These are phyloP conservation scores for Endocarpon pusillum DNA, from an alignment of 495 filamentous ascomycete species.

Conservation along the genomic window DNA sequence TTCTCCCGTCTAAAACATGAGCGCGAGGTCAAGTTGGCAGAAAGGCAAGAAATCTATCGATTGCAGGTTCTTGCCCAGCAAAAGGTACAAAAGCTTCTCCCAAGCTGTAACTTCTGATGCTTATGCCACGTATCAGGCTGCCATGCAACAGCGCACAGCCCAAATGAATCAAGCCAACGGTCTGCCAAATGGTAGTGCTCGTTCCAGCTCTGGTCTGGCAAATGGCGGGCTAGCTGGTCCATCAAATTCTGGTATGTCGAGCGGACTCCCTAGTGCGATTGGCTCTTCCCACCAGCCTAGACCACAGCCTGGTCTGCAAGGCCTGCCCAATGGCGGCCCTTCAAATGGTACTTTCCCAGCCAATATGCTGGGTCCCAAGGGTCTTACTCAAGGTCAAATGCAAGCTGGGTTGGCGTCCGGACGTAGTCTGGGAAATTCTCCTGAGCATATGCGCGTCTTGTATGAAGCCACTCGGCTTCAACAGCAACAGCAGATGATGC, in stretches of 20 bases:
- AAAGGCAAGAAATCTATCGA: conserved; percentile 52
- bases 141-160: conserved; percentile 8
- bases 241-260: conserved; percentile 17
- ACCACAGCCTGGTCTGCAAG: too few species aligned
- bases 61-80: conserved; percentile 43
- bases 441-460: conserved; percentile 33
- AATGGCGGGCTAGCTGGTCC: conserved; percentile 22
- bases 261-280: conserved; percentile 21
- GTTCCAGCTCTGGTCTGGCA: conserved; percentile 28
- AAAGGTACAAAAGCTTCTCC: too few species aligned
- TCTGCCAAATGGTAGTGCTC: conserved; percentile 17
- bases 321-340: conserved; percentile 19
- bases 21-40: conserved; percentile 57
- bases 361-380: conserved; percentile 42
- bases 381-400: conserved; percentile 57
- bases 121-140: conserved; percentile 3
- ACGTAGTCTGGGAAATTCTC: conserved; percentile 35
- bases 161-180: conserved; percentile 1
- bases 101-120: too few species aligned
- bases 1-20: conserved; percentile 81
- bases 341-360: conserved; percentile 33
- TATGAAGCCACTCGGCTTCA: conserved; percentile 47
- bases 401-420: conserved; percentile 41
- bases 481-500: conserved; percentile 46
- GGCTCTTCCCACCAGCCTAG: conserved; percentile 22